Percentiles rank a stretch among this genome's conserved stretches.
These are phyloP conservation scores for Cubamyces sp. DNA, from an alignment of 768 basidiomycete genomes.

Conservation along the genomic window DNA sequence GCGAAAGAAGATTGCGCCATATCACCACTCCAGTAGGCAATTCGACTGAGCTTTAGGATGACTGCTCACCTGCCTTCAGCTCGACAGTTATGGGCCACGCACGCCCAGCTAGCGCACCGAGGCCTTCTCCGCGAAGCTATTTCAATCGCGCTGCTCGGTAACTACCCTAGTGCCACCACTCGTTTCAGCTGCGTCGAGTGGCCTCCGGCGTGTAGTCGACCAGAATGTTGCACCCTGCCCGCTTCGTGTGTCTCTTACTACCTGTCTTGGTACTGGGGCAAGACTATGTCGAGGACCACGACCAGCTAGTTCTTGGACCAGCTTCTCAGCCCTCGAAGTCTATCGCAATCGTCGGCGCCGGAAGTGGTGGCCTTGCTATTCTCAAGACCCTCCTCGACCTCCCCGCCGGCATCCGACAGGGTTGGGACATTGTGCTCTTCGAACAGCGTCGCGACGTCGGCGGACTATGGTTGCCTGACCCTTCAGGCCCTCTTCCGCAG, in stretches of 20 bases:
- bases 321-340: slow-evolving; percentile 40
- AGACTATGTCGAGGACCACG: neutral
- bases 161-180: neutral
- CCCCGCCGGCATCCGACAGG: slow-evolving; percentile 40
- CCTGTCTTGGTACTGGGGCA: slow-evolving; percentile 6
- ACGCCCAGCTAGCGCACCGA: neutral
- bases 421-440: slow-evolving; percentile 55
- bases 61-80: slow-evolving; percentile 2
- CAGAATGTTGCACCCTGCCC: neutral
- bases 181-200: neutral
- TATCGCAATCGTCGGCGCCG: slow-evolving; percentile 61
- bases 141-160: neutral
- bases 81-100: neutral
- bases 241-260: neutral
- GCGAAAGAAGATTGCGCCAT: slow-evolving; percentile 30
- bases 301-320: neutral
- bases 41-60: slow-evolving; percentile 3
- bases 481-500: slow-evolving; percentile 31
- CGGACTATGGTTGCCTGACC: slow-evolving; percentile 57
- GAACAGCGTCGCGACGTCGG: slow-evolving; percentile 57
- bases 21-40: slow-evolving; percentile 23
- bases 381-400: slow-evolving; percentile 53
- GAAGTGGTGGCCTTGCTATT: slow-evolving; percentile 57
- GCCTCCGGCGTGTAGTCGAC: neutral
- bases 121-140: neutral